Conservation (phyloP, 2,329 filamentous ascomycete genomes). For the Capronia americana region DNA sequence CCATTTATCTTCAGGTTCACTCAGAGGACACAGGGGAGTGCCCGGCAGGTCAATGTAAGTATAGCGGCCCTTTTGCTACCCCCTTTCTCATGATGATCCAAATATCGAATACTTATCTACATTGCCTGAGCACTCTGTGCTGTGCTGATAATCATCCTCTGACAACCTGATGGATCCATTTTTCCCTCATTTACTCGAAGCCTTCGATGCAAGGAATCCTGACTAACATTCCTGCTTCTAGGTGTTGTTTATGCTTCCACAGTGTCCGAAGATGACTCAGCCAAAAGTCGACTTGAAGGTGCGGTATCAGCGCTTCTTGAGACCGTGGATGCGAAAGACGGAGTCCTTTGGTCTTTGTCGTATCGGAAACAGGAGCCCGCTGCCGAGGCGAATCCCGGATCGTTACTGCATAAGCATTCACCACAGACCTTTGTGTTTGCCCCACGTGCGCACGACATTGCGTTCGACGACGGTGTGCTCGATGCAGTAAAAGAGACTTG, state of each 20-base stretch:
- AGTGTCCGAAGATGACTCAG: constrained; percentile 9
- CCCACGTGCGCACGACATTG: constrained; percentile 66
- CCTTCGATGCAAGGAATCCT: constrained; percentile 17
- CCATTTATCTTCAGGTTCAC: constrained; percentile 72
- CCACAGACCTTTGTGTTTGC: constrained; percentile 63
- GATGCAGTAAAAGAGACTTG: constrained; percentile 73
- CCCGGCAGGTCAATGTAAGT: constrained; percentile 87
- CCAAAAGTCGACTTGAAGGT: constrained; percentile 27
- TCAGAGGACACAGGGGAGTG: constrained; percentile 94
- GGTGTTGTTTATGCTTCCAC: constrained; percentile 66
- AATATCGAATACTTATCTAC: constrained; percentile 98
- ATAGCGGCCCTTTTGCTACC: constrained; percentile 31
- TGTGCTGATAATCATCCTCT: constrained; percentile 88
- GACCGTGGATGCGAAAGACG: constrained; percentile 11
- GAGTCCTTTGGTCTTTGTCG: constrained; percentile 38
- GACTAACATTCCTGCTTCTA: constrained; percentile 43
- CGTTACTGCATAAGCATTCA: constrained; percentile 15
- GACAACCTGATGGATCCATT: constrained; percentile 77
- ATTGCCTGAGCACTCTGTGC: constrained; percentile 84
- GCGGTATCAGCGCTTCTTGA: constrained; percentile 31
- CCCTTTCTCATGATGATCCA: constrained; percentile 76
- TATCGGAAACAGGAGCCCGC: constrained; percentile 54
- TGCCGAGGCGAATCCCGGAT: constrained; percentile 30
- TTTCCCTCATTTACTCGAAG: constrained; percentile 27
- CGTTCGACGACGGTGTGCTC: constrained; percentile 75